These are phyloP conservation scores for Rauvolfia tetraphylla DNA, from an alignment of 257 asterid genomes.

Conservation along the genomic window DNA sequence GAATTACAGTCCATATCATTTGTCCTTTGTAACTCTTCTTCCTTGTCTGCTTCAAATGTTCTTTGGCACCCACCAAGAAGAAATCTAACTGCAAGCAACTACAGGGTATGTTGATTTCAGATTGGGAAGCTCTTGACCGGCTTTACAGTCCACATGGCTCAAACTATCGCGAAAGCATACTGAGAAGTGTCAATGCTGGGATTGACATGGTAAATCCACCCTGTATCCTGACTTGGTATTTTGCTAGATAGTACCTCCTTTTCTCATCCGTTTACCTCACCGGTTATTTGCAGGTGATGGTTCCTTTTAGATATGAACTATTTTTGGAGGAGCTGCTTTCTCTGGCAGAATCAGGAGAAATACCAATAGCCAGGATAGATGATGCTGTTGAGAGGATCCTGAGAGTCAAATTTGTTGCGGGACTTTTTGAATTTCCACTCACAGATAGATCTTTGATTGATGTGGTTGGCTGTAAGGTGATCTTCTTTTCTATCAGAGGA, in stretches of 20 bases:
- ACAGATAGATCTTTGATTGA: constrained; percentile 77
- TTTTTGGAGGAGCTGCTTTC: constrained; percentile 70
- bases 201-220: constrained; percentile 64
- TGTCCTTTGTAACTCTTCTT: not conserved
- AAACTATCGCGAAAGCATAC: constrained; percentile 34
- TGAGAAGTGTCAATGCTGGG: constrained; percentile 35
- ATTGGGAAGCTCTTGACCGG: constrained; percentile 48
- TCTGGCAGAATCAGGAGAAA: constrained; percentile 79
- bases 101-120: constrained; percentile 86
- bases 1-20: not conserved
- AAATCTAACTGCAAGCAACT: constrained; percentile 7
- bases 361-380: constrained; percentile 73
- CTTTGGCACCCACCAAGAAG: too few species aligned
- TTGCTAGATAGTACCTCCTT: not conserved
- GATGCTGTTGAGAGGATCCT: constrained; percentile 94
- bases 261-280: constrained; percentile 14
- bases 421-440: constrained; percentile 75
- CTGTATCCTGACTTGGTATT: not conserved
- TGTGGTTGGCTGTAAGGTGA: constrained; percentile 91
- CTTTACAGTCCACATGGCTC: constrained; percentile 37
- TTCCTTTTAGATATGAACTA: constrained; percentile 82
- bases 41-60: not conserved
- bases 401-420: constrained; percentile 84
- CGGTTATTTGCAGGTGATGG: constrained; percentile 77
- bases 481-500: constrained; percentile 6